Base-by-base conservation (phyloP, 1,284 basidiomycete species). In the Neolentinus lepideus region DNA sequence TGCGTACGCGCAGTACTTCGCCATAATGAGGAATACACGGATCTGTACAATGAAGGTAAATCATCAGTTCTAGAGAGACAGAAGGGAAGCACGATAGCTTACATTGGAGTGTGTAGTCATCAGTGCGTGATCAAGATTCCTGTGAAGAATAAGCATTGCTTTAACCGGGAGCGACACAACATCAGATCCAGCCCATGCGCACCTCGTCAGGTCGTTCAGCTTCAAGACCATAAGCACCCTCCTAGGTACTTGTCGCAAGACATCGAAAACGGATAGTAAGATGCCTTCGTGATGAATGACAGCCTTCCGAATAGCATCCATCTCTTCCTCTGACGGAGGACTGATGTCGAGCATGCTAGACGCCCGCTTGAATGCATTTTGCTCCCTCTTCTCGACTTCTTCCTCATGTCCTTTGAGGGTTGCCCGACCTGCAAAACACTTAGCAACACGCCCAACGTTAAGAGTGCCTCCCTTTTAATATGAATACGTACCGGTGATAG, bases 1-100 rank as follows among this genome's bases (percentile, higher is more conserved):
- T 36, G 94, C 85, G 21, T 75, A 76, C 51, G 87, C 81, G 69
- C 96, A 98, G 70, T 92, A 97, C 63, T 92, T 89, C 0, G 94
- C 94, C 4, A 91, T 89, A 58, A 98, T 90, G 38, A 98, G 69
- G 69, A 98, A 99, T 64, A 97, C 84, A 11, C 94, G 88, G 58
- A 85, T 76, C 80, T 90, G 56, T 29, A n/a, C n/a, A n/a, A n/a
- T n/a, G 21, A 59, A 51, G 27, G 56, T n/a, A 6, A 31, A 54
- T 53, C 36, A 12, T 36, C 27, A 2, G 19, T 27, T 54, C 27
- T 16, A 51, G 50, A 33, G 24, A 38, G 36, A 25, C 43, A 33
- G 12, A 31, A 57, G 16, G 24, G 38, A 54, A 50, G 36, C 58
- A 19, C 11, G 2, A 33, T 14, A 36, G 59, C 75, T 52, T 63